These are phyloP conservation scores for Diddensiella santjacobensis DNA, from an alignment of 805 yeast genomes.

Conservation along the genomic window DNA sequence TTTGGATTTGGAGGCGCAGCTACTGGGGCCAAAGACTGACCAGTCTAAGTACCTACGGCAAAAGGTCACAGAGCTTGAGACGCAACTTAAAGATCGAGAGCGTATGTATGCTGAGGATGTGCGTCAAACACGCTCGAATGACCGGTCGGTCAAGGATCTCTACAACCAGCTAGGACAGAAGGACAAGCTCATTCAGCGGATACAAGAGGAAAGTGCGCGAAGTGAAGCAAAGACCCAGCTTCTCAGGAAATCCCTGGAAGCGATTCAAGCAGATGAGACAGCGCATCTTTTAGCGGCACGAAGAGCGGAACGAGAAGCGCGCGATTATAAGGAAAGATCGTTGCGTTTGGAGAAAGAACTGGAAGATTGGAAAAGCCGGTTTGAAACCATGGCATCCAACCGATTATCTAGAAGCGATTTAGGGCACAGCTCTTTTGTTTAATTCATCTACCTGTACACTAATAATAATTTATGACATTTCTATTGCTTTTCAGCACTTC, in stretches of 20 bases:
- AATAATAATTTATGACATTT: no score
- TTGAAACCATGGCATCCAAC: conserved; percentile 13
- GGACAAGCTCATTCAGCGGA: conserved; percentile 27
- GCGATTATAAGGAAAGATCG: conserved; percentile 46
- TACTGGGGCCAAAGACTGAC: conserved; percentile 18
- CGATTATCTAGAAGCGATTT: background rate
- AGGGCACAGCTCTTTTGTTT: conserved; percentile 3
- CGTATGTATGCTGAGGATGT: conserved; percentile 19
- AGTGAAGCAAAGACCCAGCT: conserved; percentile 45
- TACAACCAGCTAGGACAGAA: conserved; percentile 26
- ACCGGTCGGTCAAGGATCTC: conserved; percentile 27
- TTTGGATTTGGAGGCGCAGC: conserved; percentile 25
- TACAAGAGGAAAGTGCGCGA: conserved; percentile 50
- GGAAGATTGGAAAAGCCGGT: conserved; percentile 33
- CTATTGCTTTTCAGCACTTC: no score
- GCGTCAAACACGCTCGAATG: conserved; percentile 22
- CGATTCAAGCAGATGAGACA: conserved; percentile 37
- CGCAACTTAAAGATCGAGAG: conserved; percentile 23
- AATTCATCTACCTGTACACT: no score
- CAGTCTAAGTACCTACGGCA: conserved; percentile 17
- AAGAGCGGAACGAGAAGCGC: conserved; percentile 48
- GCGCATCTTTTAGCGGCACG: conserved; percentile 37
- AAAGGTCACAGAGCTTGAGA: conserved; percentile 24
- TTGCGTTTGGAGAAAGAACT: conserved; percentile 51
- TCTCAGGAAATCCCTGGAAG: conserved; percentile 36